Base-by-base conservation (phyloP, 306 rosid genomes). In the Luffa aegyptiaca region DNA sequence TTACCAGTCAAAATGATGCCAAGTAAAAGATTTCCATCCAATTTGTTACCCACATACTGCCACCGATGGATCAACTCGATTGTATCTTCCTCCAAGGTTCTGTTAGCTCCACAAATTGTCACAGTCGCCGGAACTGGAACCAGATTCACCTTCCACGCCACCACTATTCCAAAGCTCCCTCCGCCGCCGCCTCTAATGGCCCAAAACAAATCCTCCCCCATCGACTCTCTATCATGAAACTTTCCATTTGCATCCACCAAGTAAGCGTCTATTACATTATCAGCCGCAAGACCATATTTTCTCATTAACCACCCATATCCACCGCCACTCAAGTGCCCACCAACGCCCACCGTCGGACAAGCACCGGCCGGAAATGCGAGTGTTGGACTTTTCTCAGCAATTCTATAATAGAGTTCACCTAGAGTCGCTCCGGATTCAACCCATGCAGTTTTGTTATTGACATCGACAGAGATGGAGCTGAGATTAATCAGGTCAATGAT, bases 131-230 rank as follows among this genome's bases (percentile, higher is more conserved):
- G 74, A 66, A 66, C 74, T 5, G 26, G 51, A 66, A 66, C 51
- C 51, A 66, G 51, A 51, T 41, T 66, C 51, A 66, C 31, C 51
- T 66, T 66, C 74, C 74, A 66, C 3, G 74, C 26, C 74, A 41
- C 48, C 5, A 66, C 51, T 5, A 66, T 7, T 10, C 74, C 74
- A n/a, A 66, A 66, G 74, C 51, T 66, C 33, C 74, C 74, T 66
- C 74, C 74, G 10, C 74, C 74, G 7, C 74, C 74, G 13, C 74
- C 74, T 66, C 74, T 66, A 66, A 66, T 66, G 13, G 35, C 51
- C 74, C 74, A 66, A 66, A 66, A 66, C 51, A 66, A 14, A 39
- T 66, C 74, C 14, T 66, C 51, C 5, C 51, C 74, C 74, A 66
- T 66, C 6, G 33, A 18, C 21, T 66, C 20, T 41, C 74, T 39